These are phyloP conservation scores for Starmerella potacharoeniae DNA, from an alignment of 805 yeast species.

Conservation along the genomic window DNA sequence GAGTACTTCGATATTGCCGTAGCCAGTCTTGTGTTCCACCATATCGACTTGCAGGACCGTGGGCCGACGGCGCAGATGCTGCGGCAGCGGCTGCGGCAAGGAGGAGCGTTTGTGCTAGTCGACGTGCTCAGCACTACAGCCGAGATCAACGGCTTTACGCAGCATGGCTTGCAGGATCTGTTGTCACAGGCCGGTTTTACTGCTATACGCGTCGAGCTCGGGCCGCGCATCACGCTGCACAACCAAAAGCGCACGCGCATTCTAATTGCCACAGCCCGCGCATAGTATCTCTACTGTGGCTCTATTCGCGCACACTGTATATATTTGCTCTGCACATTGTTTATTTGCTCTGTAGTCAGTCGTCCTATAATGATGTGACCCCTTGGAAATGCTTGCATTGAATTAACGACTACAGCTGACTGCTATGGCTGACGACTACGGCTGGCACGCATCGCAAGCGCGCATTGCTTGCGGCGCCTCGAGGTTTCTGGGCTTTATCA, in stretches of 20 bases:
- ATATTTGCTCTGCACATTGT: too few species aligned
- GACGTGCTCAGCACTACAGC: conserved; percentile 2
- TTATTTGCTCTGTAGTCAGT: too few species aligned
- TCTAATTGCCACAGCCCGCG: not conserved
- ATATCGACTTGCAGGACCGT: not conserved
- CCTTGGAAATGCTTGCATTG: too few species aligned
- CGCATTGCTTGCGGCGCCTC: too few species aligned
- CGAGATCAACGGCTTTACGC: conserved; percentile 5
- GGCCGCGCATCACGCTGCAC: conserved; percentile 11
- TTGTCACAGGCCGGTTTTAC: not conserved
- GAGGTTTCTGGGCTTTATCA: too few species aligned
- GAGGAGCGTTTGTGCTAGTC: conserved; percentile 10
- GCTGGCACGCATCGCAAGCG: too few species aligned
- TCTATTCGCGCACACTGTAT: too few species aligned
- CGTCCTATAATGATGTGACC: too few species aligned
- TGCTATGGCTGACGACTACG: too few species aligned
- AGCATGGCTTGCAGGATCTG: not conserved
- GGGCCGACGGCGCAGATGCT: not conserved
- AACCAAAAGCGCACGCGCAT: conserved; percentile 4
- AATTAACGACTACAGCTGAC: too few species aligned
- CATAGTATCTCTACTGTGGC: not conserved
- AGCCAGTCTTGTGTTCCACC: conserved; percentile 17
- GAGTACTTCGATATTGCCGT: conserved; percentile 8
- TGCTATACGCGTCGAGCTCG: not conserved
- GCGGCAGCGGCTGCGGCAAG: not conserved